phyloP scores from a whole-genome alignment of 306 rosid genomes.

The Gastrolobium bilobum region DNA sequence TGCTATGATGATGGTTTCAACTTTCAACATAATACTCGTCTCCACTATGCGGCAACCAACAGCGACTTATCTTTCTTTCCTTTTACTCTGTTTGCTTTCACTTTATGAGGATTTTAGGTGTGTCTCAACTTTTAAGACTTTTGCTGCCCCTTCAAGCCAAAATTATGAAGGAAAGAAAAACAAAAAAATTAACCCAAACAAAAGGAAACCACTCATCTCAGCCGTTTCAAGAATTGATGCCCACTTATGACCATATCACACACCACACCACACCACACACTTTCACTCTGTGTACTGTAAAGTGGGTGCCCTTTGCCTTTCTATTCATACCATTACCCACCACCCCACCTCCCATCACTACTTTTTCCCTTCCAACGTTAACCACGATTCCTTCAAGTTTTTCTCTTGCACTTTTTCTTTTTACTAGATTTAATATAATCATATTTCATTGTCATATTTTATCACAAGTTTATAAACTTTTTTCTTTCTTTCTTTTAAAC shows the following conservation, averaged over 20 bases:
- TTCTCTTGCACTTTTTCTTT: background rate
- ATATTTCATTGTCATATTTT: background rate
- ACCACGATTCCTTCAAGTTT: slow-evolving; percentile 16
- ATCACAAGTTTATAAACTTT: background rate
- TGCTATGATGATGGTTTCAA: slow-evolving; percentile 26
- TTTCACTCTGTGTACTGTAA: background rate
- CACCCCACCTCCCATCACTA: slow-evolving; percentile 30
- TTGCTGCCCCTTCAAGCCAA: slow-evolving; percentile 42
- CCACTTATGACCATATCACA: slow-evolving; percentile 39
- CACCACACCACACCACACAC: background rate
- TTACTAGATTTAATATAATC: background rate
- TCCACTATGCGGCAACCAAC: slow-evolving; percentile 35
- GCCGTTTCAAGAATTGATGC: slow-evolving; percentile 47
- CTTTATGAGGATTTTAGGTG: slow-evolving; percentile 50
- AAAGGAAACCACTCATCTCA: slow-evolving; percentile 39
- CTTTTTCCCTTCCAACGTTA: slow-evolving; percentile 22
- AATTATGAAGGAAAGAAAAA: slow-evolving; percentile 37
- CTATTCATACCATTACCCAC: slow-evolving; percentile 40
- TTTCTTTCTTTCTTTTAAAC: background rate
- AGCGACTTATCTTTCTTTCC: slow-evolving; percentile 19
- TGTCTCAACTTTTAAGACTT: slow-evolving; percentile 59
- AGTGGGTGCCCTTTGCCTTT: background rate
- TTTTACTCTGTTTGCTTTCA: slow-evolving; percentile 38
- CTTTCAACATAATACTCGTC: background rate
- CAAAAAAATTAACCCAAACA: slow-evolving; percentile 32